Conservation (phyloP, 2,329 filamentous ascomycete genomes). For the Lecanicillium sp. region DNA sequence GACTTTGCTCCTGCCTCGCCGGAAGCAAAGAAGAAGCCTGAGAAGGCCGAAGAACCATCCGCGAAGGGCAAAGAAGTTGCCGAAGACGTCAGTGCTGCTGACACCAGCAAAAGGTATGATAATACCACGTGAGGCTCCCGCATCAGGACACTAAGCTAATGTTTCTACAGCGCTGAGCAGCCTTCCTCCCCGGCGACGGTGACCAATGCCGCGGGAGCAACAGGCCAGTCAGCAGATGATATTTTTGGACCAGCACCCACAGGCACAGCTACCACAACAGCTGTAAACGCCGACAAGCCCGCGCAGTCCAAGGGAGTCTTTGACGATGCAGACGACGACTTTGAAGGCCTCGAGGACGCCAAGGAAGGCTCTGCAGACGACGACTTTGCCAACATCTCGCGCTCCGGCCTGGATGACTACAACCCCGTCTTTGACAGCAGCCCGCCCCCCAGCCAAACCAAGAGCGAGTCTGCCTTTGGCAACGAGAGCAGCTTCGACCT, state of each 20-base stretch:
- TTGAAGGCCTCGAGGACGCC: slow-evolving; percentile 76
- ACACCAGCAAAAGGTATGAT: slow-evolving; percentile 16
- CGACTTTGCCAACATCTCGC: slow-evolving; percentile 68
- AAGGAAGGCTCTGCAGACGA: slow-evolving; percentile 75
- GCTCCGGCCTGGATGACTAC: slow-evolving; percentile 68
- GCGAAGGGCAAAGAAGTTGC: slow-evolving; percentile 5
- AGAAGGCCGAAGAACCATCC: slow-evolving; percentile 9
- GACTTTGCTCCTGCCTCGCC: slow-evolving; percentile 69
- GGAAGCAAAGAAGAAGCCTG: slow-evolving; percentile 23
- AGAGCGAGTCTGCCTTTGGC: slow-evolving; percentile 45
- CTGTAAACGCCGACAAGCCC: slow-evolving; percentile 25
- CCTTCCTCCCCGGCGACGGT: slow-evolving; percentile 24
- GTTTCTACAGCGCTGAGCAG: slow-evolving; percentile 17
- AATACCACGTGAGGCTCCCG: too few species aligned
- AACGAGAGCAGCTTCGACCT: slow-evolving; percentile 55
- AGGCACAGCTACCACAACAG: slow-evolving; percentile 10
- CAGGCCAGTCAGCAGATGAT: slow-evolving; percentile 27
- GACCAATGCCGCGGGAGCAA: slow-evolving; percentile 14
- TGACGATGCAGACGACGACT: slow-evolving; percentile 72
- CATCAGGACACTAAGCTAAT: too few species aligned
- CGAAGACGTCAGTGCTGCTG: slow-evolving; percentile 9
- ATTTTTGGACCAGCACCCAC: slow-evolving; percentile 31
- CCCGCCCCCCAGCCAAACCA: slow-evolving; percentile 45
- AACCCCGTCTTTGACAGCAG: slow-evolving; percentile 74
- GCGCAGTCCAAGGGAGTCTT: slow-evolving; percentile 45